Evolutionary conservation across 202 grass and related monocot genomes (phyloP), one percentile per base, ranked within the genome.

Genomic region (Setaria viridis): DNA sequence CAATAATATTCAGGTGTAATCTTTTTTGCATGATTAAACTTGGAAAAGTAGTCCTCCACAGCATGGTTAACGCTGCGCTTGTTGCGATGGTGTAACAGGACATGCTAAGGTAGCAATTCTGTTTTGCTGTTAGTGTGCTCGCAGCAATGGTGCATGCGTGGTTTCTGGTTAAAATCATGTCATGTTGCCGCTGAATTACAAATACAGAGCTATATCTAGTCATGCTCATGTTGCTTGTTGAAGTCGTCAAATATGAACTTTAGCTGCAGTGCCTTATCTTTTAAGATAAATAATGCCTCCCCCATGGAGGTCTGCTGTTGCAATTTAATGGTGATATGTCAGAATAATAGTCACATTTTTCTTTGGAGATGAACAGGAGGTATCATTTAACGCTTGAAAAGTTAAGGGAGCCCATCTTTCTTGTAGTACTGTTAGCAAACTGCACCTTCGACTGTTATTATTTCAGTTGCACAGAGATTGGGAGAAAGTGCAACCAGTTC

Each of bases 81-180:
- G 33, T 39, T 85, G 69, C 49, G 60, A 90, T 86, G 72, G 67
- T 53, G 74, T 83, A 47, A 75, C 67, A 87, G 48, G 54, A 50
- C 74, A 74, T 86, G 65, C 62, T 83, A 68, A 59, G 67, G 70
- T 17, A 33, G 48, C 20, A 19, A 15, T 74, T 43, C 16, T 90
- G 67, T 67, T 51, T 66, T 78, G 72, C 67, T 67, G 48, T 74
- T 81, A 41, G 4, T 57, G 8, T 48, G 58, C 50, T 87, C 77
- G 70, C 51, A 76, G 42, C 78, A 77, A 19, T 77, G 20, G 20
- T 82, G 43, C 25, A 16, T 67, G 16, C 9, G 12, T 60, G n/a
- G 57, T 60, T 60, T 29, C 56, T 45, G 13, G 25, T 80, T 47
- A 25, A 73, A 21, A 19, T 7, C 10, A 65, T 78, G 12, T 1